phyloP scores from a whole-genome alignment of 2,329 filamentous ascomycete genomes.

The Massarina eburnea region DNA sequence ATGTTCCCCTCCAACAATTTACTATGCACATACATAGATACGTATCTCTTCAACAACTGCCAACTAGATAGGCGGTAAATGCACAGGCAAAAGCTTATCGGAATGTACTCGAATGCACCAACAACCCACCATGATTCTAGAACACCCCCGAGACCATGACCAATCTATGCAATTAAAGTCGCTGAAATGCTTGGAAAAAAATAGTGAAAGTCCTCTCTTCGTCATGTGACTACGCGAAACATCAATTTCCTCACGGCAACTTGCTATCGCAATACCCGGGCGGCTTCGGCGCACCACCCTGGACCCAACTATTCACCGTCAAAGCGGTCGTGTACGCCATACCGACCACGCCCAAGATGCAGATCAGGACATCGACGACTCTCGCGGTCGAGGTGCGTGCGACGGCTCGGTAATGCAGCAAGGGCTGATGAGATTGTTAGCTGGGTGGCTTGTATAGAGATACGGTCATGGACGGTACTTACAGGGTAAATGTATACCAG shows the following conservation, averaged over 20 bases:
- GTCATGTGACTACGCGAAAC: too few relatives aligned
- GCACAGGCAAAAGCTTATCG: too few relatives aligned
- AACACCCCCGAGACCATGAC: too few relatives aligned
- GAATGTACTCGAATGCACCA: too few relatives aligned
- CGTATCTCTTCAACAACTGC: too few relatives aligned
- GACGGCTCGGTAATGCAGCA: slow-evolving; percentile 84
- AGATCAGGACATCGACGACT: slow-evolving; percentile 71
- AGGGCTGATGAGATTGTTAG: slow-evolving; percentile 62
- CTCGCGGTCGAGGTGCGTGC: slow-evolving; percentile 69
- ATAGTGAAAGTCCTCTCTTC: too few relatives aligned
- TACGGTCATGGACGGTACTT: slow-evolving; percentile 47
- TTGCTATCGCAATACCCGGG: slow-evolving; percentile 65
- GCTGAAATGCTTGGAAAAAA: too few relatives aligned
- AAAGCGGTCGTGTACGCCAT: slow-evolving; percentile 91
- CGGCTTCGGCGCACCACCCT: slow-evolving; percentile 53
- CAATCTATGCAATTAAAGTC: too few relatives aligned
- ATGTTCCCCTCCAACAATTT: too few relatives aligned
- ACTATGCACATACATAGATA: too few relatives aligned
- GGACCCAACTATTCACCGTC: slow-evolving; percentile 85
- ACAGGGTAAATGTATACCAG: slow-evolving; percentile 97
- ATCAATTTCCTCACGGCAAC: slow-evolving; percentile 1
- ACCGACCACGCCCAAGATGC: slow-evolving; percentile 78
- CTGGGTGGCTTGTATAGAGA: background rate
- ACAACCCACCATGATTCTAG: too few relatives aligned
- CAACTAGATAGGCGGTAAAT: too few relatives aligned